Percentiles rank a stretch among this genome's conserved stretches.
These are phyloP conservation scores for Trichoderma koningii DNA, from an alignment of 2,329 filamentous ascomycete species.

Conservation along the genomic window DNA sequence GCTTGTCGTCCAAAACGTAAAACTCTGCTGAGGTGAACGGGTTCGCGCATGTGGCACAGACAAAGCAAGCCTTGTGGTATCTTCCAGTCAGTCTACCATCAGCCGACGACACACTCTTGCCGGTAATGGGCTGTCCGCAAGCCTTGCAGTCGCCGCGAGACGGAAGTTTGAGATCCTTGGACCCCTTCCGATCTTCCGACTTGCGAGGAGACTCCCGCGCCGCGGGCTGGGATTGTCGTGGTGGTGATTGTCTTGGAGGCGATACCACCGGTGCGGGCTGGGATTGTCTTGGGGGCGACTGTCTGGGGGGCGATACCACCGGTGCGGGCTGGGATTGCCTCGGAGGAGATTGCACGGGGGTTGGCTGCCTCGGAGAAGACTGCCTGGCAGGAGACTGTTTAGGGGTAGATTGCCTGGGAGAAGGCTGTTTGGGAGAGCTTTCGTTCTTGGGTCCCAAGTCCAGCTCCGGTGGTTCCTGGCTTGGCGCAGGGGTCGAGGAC, in stretches of 20 bases:
- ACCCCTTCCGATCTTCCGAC: constrained; percentile 33
- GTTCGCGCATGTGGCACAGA: constrained; percentile 78
- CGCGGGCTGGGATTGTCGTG: constrained; percentile 5
- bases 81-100: constrained; percentile 89
- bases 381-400: constrained; percentile 32
- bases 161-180: constrained; percentile 44
- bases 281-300: neutral
- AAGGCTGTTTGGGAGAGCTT: constrained; percentile 22
- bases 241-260: neutral
- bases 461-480: neutral
- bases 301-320: neutral
- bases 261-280: neutral
- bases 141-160: constrained; percentile 80
- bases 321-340: neutral
- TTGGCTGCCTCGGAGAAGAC: neutral
- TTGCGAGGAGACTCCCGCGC: constrained; percentile 15
- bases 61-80: constrained; percentile 94
- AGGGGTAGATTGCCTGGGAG: constrained; percentile 29
- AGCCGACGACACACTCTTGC: constrained; percentile 91
- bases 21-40: constrained; percentile 88
- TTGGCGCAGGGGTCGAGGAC: constrained; percentile 11
- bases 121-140: constrained; percentile 75
- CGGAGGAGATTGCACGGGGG: neutral
- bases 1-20: constrained; percentile 84
- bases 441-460: constrained; percentile 28